Base-by-base conservation (phyloP, 2,329 filamentous ascomycete species). In the Microcyclospora pomicola region DNA sequence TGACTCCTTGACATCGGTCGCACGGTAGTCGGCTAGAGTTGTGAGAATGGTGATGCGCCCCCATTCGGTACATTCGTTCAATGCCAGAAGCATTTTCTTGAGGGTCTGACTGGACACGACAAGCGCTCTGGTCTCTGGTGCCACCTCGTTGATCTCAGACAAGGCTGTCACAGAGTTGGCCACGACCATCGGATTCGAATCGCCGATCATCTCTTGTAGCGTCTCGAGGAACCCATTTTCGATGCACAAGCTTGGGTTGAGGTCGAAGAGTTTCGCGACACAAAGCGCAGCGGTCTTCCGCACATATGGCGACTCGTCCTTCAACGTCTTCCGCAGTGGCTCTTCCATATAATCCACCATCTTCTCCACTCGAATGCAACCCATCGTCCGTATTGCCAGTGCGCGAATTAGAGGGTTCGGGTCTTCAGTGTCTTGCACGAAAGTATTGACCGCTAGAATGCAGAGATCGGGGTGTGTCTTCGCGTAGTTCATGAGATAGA, bases 341-440 rank as follows among this genome's bases (percentile, higher is more conserved):
- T 98, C 91, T 61, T 96, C 91, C 88, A 98, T 96, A 61, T 98
- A 98, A 59, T 98, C 91, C 48, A 96, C 85, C 85, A 98, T 98
- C 64, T 98, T 98, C 51, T 96, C 91, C 39, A 98, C 91, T 40
- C 91, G 72, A 53, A 98, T 96, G 57, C 91, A 96, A 31, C 91
- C 91, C 91, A 98, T 98, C 27, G 91, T 98, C 52, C 91, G 76
- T 60, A 98, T 93, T 39, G 91, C 91, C 36, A 98, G 72, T 36
- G 91, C 91, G 69, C 91, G 73, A 54, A 98, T 85, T 15, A 98
- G 73, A 11, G 91, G 91, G 56, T 98, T 98, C 32, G 91, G 91
- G 55, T 98, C 91, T 73, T 98, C 91, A 12, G 91, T 91, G 61
- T 98, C 91, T 71, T 98, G 91, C 5, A 96, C 91, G 56, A 98